Evolutionary conservation across 2,329 filamentous ascomycete species (phyloP), one percentile per base, ranked within the genome.

Genomic region (Didymosphaeria variabile): DNA sequence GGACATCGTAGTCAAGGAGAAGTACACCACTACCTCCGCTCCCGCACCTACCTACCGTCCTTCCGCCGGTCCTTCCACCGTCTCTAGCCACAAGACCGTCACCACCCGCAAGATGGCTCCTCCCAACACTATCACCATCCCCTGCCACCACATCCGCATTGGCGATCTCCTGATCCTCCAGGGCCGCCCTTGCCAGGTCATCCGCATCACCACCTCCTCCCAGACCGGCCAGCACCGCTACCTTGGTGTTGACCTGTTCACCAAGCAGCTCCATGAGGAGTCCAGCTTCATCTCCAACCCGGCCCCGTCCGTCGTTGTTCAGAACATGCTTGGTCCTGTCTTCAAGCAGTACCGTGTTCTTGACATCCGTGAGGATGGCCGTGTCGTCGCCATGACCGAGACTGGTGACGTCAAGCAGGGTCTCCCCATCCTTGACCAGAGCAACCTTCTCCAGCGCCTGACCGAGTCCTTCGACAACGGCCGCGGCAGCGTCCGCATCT

Each of bases 311-410:
- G 95, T 99, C 64, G 89, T 98, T 67, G 94, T 99, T 77, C 95
- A 99, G 91, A 98, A 94, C 85, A 98, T 99, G 93, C 91, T 97
- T 71, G 95, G 94, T 75, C 95, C 95, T 67, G 90, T 98, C 85
- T 97, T 98, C 93, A 98, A 98, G 93, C 95, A 98, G 88, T 99
- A 99, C 91, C 94, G 95, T 78, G 94, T 99, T 79, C 91, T 99
- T 66, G 95, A 99, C 86, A 91, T 99, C 82, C 90, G 93, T 81
- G 92, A 97, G 70, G 94, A 90, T 75, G 86, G 87, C 77, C 82
- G 84, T 72, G 81, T 99, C 77, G 93, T 96, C 70, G 94, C 94
- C 86, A 98, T 99, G 94, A 99, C 95, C 79, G 95, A 99, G 91
- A 92, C 90, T 69, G 94, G 95, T 75, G 94, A 99, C 80, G 93